Percentiles rank a stretch among this genome's conserved stretches.
Conservation (phyloP, 208 protist species). For the Leishmania amazonensis region DNA sequence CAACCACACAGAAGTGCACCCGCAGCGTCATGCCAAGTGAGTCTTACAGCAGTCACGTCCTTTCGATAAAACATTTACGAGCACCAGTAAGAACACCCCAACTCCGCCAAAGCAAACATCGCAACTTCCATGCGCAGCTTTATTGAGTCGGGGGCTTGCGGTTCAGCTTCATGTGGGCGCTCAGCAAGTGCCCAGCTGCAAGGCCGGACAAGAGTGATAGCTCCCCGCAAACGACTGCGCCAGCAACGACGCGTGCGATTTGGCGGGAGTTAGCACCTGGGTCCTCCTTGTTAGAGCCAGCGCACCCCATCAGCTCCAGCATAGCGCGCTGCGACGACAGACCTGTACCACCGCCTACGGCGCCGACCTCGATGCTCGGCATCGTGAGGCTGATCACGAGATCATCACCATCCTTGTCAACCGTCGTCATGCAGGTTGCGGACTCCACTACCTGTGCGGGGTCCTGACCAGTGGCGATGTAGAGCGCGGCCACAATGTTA, state of each 20-base stretch:
- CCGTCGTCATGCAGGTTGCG: slow-evolving; percentile 96
- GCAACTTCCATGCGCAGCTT: not conserved
- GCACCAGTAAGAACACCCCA: not conserved
- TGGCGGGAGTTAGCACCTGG: slow-evolving; percentile 92
- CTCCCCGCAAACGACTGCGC: slow-evolving; percentile 97
- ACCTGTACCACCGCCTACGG: slow-evolving; percentile 97
- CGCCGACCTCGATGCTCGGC: slow-evolving; percentile 98
- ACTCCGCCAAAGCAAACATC: not conserved
- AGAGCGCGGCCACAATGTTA: slow-evolving; percentile 98
- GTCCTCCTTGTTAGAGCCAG: slow-evolving; percentile 73
- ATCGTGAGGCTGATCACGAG: slow-evolving; percentile 97
- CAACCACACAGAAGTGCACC: not conserved
- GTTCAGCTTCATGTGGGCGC: slow-evolving; percentile 93
- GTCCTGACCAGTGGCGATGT: slow-evolving; percentile 98
- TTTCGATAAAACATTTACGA: not conserved
- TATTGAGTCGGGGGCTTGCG: slow-evolving; percentile 62
- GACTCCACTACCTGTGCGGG: slow-evolving; percentile 98
- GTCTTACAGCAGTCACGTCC: too few species aligned
- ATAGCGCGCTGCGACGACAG: slow-evolving; percentile 93
- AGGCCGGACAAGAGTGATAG: slow-evolving; percentile 96
- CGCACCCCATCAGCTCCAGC: slow-evolving; percentile 94
- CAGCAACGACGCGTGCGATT: slow-evolving; percentile 92
- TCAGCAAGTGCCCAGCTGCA: slow-evolving; percentile 89
- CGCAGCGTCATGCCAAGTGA: not conserved
- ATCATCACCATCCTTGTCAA: slow-evolving; percentile 92